Base-by-base conservation (phyloP, 352 stramenopile genomes). In the Peronosclerospora sorghi region DNA sequence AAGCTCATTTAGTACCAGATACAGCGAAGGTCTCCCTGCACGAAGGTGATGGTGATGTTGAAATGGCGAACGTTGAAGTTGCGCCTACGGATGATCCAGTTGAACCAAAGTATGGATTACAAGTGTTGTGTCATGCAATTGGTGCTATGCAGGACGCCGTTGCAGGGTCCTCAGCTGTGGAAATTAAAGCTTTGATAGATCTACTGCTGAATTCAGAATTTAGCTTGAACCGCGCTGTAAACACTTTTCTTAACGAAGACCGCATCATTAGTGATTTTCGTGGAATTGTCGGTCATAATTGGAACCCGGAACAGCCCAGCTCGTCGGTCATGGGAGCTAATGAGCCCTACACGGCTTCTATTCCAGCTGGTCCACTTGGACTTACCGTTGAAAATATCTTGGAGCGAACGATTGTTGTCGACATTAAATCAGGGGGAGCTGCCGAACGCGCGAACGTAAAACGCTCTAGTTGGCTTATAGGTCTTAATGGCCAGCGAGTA, bases 361-460 rank as follows among this genome's bases (percentile, higher is more conserved):
- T 94, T 48, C 81, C 81, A n/a, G 61, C 77, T 1, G 81, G 81
- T 0, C 76, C 81, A 1, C 59, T 94, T 21, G 81, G 81, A 14
- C 64, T 94, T 18, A 94, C 81, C 0, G 81, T 94, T n/a, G 81
- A 94, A 45, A 94, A 94, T 26, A 87, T 91, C 20, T 41, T 90
- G 7, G 80, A 92, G 63, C 68, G 81, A 40, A 94, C 81, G 15
- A 87, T 94, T 32, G 75, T 94, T 26, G 81, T 94, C 14, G 79
- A 91, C 30, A 90, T 94, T 45, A 94, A 91, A 61, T 62, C 76
- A 26, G 71, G 70, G 20, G 77, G 77, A 14, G 76, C 78, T 29
- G 81, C 78, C 21, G 72, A 86, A 17, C 69, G 69, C 6, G 81
- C 78, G 4, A 66, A 75, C 10, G 71, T 94, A n/a, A 86, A 80